Conservation (phyloP, 108 stramenopile genomes). For the Conticribra guillardii region DNA sequence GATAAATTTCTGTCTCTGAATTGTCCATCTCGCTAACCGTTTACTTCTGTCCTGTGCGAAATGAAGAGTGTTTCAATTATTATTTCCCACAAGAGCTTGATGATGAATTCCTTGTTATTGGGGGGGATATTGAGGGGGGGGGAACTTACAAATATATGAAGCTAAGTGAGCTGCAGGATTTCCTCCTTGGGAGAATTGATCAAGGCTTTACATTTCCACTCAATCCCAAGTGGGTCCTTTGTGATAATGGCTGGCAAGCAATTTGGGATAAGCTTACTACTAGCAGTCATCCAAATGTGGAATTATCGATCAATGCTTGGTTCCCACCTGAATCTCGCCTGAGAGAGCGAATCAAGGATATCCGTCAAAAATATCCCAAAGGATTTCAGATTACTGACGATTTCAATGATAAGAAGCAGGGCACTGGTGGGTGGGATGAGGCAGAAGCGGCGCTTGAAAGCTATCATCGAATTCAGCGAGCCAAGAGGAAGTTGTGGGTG, state of each 20-base stretch:
- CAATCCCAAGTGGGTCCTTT: slow-evolving; percentile 64
- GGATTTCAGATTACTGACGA: slow-evolving; percentile 27
- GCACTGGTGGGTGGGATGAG: slow-evolving; percentile 37
- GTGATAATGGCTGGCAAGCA: slow-evolving; percentile 47
- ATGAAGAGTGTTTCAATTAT: slow-evolving; percentile 83
- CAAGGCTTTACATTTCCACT: slow-evolving; percentile 73
- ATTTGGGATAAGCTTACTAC: slow-evolving; percentile 47
- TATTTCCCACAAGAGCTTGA: slow-evolving; percentile 82
- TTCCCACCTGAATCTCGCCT: slow-evolving; percentile 49
- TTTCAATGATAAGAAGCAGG: slow-evolving; percentile 17
- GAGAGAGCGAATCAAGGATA: slow-evolving; percentile 37
- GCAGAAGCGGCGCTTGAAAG: slow-evolving; percentile 44
- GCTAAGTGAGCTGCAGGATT: slow-evolving; percentile 55
- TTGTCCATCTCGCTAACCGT: background rate
- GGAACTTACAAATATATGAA: slow-evolving; percentile 65
- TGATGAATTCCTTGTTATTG: slow-evolving; percentile 69
- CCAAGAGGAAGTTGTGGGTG: slow-evolving; percentile 42
- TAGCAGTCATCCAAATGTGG: slow-evolving; percentile 44
- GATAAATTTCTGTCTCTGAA: background rate
- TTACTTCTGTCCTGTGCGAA: background rate
- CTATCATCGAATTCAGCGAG: slow-evolving; percentile 46
- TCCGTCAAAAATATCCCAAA: slow-evolving; percentile 40
- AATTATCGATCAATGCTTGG: slow-evolving; percentile 49
- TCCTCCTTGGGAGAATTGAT: slow-evolving; percentile 57
- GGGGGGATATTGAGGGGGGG: slow-evolving; percentile 45